phyloP scores from a whole-genome alignment of 2,329 filamentous ascomycete species.

The Fusarium acutatum region DNA sequence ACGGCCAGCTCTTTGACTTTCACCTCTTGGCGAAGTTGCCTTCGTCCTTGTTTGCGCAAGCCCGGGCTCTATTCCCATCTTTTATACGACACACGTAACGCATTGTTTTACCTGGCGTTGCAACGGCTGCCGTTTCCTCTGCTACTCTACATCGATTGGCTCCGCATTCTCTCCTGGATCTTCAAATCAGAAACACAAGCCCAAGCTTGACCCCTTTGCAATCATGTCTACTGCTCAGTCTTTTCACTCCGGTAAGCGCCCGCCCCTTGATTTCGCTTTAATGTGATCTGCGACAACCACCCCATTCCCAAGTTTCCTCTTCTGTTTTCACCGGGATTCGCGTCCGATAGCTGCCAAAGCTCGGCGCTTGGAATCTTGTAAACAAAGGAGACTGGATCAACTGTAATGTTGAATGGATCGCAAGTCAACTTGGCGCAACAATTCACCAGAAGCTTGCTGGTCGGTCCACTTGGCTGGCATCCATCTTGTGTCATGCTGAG shows the following conservation, averaged over 20 bases:
- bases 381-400: slow-evolving; percentile 33
- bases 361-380: slow-evolving; percentile 34
- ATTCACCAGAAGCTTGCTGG: slow-evolving; percentile 30
- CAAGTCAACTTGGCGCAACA: slow-evolving; percentile 40
- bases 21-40: slow-evolving; percentile 16
- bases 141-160: slow-evolving; percentile 22
- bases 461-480: slow-evolving; percentile 41
- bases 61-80: slow-evolving; percentile 1
- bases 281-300: slow-evolving; percentile 40
- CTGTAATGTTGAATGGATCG: slow-evolving; percentile 31
- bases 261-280: slow-evolving; percentile 43
- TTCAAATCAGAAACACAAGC: slow-evolving; percentile 39
- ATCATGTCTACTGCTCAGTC: slow-evolving; percentile 42
- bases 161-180: slow-evolving; percentile 36
- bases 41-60: slow-evolving; percentile 4
- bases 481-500: slow-evolving; percentile 45
- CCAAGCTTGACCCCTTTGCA: slow-evolving; percentile 38
- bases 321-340: slow-evolving; percentile 29
- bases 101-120: slow-evolving; percentile 28
- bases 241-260: slow-evolving; percentile 42
- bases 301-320: slow-evolving; percentile 28
- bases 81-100: slow-evolving; percentile 23
- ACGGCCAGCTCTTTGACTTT: slow-evolving; percentile 27
- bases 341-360: slow-evolving; percentile 27
- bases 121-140: slow-evolving; percentile 27